Base-by-base conservation (phyloP, 768 basidiomycete genomes). In the Asterophora parasitica region DNA sequence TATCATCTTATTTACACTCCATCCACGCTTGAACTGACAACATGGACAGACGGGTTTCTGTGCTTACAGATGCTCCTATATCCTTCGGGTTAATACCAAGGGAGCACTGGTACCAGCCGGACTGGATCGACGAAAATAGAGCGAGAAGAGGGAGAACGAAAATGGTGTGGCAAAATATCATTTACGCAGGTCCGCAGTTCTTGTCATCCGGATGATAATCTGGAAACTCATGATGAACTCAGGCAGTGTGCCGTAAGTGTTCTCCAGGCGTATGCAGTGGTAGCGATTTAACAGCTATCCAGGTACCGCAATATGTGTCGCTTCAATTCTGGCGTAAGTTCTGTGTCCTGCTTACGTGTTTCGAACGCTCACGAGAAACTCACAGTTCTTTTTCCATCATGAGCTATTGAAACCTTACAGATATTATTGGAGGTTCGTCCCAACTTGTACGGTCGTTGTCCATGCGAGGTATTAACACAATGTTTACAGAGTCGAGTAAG, bases 271-370 rank as follows among this genome's bases (percentile, higher is more conserved):
- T 31, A 31, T 41, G 5, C n/a, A n/a, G n/a, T 15, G 17, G 31
- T 31, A 5, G 23, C 23, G 23, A 23, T 23, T 23, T 23, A 23
- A 23, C 23, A 6, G 23, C 23, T 31, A 12, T 9, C 30, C 56
- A 84, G 81, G 15, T 95, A 96, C 60, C 82, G 93, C 33, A 92
- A 95, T 57, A 95, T 96, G 94, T 96, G 94, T 66, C 81, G 94
- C 9, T 97, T 84, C 68, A 92, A 94, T 67, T 92, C 89, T 39
- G 92, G 90, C 27, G 89, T 91, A 65, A 54, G 82, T 69, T 31
- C 3, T 9, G 8, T 31, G 30, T 31, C 9, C 4, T 31, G 8
- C 33, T 27, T 40, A 43, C 12, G 19, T 13, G 27, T 33, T 37
- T 35, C 9, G 42, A 28, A 31, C 39, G 28, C 46, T 54, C 38